Base-by-base conservation (phyloP, 352 stramenopile species). In the Pythium dissimile region DNA sequence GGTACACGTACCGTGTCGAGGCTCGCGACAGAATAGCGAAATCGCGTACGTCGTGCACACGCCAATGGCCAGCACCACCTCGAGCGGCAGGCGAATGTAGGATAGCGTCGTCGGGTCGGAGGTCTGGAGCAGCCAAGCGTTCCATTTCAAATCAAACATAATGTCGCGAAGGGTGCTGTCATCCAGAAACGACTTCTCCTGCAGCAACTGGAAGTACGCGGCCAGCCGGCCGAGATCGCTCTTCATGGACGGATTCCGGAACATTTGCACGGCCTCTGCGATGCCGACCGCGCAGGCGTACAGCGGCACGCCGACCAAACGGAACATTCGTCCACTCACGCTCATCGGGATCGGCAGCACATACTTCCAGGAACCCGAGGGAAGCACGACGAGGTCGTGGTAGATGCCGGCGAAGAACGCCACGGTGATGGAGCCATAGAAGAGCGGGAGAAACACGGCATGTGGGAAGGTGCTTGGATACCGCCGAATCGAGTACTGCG, bases 341-440 rank as follows among this genome's bases (percentile, higher is more conserved):
- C 80, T 87, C 47, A 92, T 64, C 10, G 81, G 81, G 42, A 88
- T 57, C n/a, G 81, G 73, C 38, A 88, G 53, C 44, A 83, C 67
- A 60, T 86, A 82, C 47, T 79, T 86, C 77, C 75, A 89, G 10
- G 73, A 75, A 15, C 66, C 65, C 9, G 55, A 63, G 27, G 67
- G 43, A 15, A 63, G 44, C 18, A 68, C 47, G 34, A 53, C 39
- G 30, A 69, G 59, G 45, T 86, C 76, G 24, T 86, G 70, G 26
- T 80, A 75, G 48, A 86, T 59, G 0, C 63, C 76, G 0, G 64
- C 69, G 20, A 64, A 54, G 8, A 73, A 77, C 15, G 65, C 75
- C 2, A 59, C 42, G 7, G 59, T 66, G 16, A 83, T 48, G 4
- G 67, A 75, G 10, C 57, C 48, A 54, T 84, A 80, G 49, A 83